phyloP scores from a whole-genome alignment of 371 early-diverging fungal genomes.

The Syncephalastrum monosporum region DNA sequence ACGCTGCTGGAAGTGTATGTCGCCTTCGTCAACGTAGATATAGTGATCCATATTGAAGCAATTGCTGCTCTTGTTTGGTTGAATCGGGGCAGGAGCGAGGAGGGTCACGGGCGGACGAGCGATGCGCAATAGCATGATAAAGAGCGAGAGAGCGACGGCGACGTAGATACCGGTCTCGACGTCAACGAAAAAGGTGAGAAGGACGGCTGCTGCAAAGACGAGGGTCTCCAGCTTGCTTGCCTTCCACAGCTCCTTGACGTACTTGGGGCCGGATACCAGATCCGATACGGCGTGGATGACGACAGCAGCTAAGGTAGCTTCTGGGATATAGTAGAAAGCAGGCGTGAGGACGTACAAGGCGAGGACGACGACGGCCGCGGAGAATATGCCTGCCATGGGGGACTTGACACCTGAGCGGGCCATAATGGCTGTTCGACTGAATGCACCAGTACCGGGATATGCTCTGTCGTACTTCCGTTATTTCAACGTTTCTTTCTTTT shows the following conservation, averaged over 20 bases:
- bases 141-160: slow-evolving; percentile 21
- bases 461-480: slow-evolving; percentile 41
- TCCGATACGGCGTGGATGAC: slow-evolving; percentile 74
- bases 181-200: slow-evolving; percentile 57
- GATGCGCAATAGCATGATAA: slow-evolving; percentile 63
- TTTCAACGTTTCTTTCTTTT: neutral
- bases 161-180: slow-evolving; percentile 29
- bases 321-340: slow-evolving; percentile 85
- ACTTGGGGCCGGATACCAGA: slow-evolving; percentile 36
- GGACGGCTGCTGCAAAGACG: slow-evolving; percentile 44
- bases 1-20: slow-evolving; percentile 1
- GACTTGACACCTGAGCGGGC: slow-evolving; percentile 76
- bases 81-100: slow-evolving; percentile 31
- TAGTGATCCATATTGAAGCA: slow-evolving; percentile 1
- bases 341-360: slow-evolving; percentile 79
- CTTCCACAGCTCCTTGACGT: slow-evolving; percentile 28
- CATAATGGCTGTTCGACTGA: slow-evolving; percentile 87
- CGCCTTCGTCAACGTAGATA: slow-evolving; percentile 13
- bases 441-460: slow-evolving; percentile 86
- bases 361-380: slow-evolving; percentile 70
- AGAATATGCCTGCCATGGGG: slow-evolving; percentile 78
- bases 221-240: slow-evolving; percentile 50
- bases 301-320: slow-evolving; percentile 74
- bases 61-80: neutral
- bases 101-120: slow-evolving; percentile 65